Conservation (phyloP, 2,329 filamentous ascomycete genomes). For the Penicillium palitans region DNA sequence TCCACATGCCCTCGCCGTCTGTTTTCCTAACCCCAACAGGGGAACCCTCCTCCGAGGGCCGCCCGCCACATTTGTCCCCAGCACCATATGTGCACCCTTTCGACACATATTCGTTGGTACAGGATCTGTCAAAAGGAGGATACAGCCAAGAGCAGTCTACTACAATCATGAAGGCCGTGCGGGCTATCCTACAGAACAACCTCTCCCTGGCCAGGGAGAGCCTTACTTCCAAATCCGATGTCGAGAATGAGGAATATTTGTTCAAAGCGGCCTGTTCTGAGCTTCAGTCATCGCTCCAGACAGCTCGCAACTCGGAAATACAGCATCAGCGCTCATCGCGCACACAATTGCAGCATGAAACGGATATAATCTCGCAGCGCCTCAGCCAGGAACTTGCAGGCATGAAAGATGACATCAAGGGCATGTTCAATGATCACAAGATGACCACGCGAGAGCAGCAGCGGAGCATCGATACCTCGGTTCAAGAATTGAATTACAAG, state of each 20-base stretch:
- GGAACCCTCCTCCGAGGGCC: conserved; percentile 36
- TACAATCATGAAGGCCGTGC: conserved; percentile 88
- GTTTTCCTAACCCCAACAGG: conserved; percentile 34
- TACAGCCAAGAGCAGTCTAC: conserved; percentile 75
- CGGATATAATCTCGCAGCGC: conserved; percentile 85
- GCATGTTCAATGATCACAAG: conserved; percentile 93
- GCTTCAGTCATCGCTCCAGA: conserved; percentile 80
- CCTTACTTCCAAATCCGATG: conserved; percentile 84
- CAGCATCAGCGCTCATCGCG: conserved; percentile 82
- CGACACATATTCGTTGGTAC: conserved; percentile 87
- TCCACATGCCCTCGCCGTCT: conserved; percentile 44
- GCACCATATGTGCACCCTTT: conserved; percentile 93
- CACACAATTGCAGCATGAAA: conserved; percentile 85
- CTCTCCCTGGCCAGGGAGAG: conserved; percentile 76
- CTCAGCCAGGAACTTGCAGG: conserved; percentile 78
- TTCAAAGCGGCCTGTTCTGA: conserved; percentile 94
- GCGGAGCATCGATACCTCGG: conserved; percentile 77
- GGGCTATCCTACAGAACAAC: conserved; percentile 73
- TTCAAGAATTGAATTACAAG: conserved; percentile 94
- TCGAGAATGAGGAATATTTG: conserved; percentile 92
- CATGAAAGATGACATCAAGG: conserved; percentile 87
- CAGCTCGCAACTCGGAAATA: conserved; percentile 71
- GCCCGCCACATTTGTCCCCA: conserved; percentile 64
- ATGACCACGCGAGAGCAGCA: conserved; percentile 90
- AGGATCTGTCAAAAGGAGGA: conserved; percentile 69